Percentiles rank a stretch among this genome's conserved stretches.
phyloP scores from a whole-genome alignment of 306 rosid species.

The Prunus campanulata region DNA sequence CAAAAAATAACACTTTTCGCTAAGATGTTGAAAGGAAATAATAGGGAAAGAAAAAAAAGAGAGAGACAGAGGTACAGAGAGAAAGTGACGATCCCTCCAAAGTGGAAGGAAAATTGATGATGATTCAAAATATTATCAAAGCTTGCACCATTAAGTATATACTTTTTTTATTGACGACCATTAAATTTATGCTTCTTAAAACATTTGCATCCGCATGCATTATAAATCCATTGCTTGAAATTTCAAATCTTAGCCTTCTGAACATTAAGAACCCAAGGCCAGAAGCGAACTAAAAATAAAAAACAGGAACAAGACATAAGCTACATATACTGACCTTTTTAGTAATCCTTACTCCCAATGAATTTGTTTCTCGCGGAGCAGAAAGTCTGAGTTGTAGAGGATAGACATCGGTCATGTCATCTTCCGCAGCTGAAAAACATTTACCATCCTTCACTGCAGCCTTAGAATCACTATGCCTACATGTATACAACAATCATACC shows the following conservation, averaged over 20 bases:
- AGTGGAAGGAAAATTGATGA: not conserved
- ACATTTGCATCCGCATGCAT: not conserved
- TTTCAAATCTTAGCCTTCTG: not conserved
- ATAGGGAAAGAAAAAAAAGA: not conserved
- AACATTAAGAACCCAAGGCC: not conserved
- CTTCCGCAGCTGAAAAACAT: slow-evolving; percentile 70
- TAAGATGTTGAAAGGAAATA: not conserved
- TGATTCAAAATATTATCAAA: not conserved
- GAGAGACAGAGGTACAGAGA: not conserved
- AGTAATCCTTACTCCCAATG: slow-evolving; percentile 83
- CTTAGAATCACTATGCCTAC: slow-evolving; percentile 87
- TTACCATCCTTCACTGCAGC: slow-evolving; percentile 53
- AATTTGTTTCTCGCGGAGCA: slow-evolving; percentile 61
- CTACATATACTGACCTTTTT: slow-evolving; percentile 60
- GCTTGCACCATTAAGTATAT: not conserved
- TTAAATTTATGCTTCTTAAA: not conserved
- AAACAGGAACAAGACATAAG: slow-evolving; percentile 8
- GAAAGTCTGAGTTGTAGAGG: slow-evolving; percentile 92
- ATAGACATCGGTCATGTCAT: slow-evolving; percentile 83
- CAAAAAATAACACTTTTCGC: not conserved
- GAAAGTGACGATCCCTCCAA: not conserved
- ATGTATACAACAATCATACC: slow-evolving; percentile 25
- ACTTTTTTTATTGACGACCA: not conserved
- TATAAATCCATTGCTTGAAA: not conserved
- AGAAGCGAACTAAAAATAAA: not conserved